These are phyloP conservation scores for Stephanodiscus minutulus DNA, from an alignment of 108 stramenopile species.

Conservation along the genomic window DNA sequence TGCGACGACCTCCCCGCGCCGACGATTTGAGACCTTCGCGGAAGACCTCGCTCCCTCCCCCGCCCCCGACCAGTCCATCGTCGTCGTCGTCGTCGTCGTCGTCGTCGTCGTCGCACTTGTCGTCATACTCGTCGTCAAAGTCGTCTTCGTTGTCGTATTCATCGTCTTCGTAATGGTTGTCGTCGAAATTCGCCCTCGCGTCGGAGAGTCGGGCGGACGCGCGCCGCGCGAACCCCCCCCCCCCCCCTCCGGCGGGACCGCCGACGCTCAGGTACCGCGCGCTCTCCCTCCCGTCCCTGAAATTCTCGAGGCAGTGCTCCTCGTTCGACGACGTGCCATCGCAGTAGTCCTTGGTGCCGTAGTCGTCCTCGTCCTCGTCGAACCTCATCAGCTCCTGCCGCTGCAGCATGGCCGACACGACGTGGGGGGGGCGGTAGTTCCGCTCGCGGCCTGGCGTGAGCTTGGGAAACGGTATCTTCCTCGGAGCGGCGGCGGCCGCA, in stretches of 20 bases:
- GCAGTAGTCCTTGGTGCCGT: slow-evolving; percentile 10
- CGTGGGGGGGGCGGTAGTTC: slow-evolving; percentile 26
- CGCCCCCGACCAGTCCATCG: too few relatives aligned
- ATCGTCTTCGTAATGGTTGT: background rate
- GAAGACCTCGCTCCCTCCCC: background rate
- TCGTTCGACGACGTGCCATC: background rate
- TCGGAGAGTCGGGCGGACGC: too few relatives aligned
- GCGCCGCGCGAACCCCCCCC: too few relatives aligned
- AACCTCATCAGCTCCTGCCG: background rate
- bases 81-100: background rate
- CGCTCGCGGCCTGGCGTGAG: slow-evolving; percentile 33
- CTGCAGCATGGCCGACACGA: slow-evolving; percentile 1
- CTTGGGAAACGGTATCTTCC: slow-evolving; percentile 28
- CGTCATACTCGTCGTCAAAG: background rate
- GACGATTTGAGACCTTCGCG: background rate
- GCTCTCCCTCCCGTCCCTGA: slow-evolving; percentile 39
- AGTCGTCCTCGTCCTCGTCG: background rate
- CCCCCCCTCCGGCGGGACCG: background rate
- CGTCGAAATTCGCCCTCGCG: background rate
- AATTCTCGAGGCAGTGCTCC: slow-evolving; percentile 34
- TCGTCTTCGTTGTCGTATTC: background rate
- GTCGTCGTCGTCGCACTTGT: background rate
- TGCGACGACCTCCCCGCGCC: background rate
- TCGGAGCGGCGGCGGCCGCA: background rate
- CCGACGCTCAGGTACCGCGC: slow-evolving; percentile 19